Conservation (phyloP, 305 asterid genomes). For the Andrographis paniculata region DNA sequence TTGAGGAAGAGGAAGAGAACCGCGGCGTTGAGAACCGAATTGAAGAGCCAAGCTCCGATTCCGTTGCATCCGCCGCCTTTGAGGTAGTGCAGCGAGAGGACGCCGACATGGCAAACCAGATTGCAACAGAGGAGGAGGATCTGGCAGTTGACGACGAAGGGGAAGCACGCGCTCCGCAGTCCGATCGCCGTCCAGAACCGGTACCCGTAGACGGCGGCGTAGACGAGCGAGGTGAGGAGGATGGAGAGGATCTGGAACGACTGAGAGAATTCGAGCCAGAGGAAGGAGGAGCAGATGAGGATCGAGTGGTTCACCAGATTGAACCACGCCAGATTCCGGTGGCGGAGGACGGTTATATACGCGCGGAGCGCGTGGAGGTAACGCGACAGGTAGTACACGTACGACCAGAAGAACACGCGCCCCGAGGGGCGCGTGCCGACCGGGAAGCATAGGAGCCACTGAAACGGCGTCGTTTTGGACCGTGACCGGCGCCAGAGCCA, state of each 20-base stretch:
- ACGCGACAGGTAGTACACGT: slow-evolving; percentile 63
- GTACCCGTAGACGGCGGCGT: slow-evolving; percentile 70
- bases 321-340: slow-evolving; percentile 42
- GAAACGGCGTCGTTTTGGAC: slow-evolving; percentile 51
- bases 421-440: slow-evolving; percentile 86
- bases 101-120: slow-evolving; percentile 66
- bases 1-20: background rate
- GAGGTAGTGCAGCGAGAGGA: slow-evolving; percentile 40
- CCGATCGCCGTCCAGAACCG: slow-evolving; percentile 87
- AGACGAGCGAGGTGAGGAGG: slow-evolving; percentile 39
- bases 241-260: slow-evolving; percentile 72
- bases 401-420: slow-evolving; percentile 87
- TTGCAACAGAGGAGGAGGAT: slow-evolving; percentile 56
- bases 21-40: slow-evolving; percentile 28
- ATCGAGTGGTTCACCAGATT: slow-evolving; percentile 63
- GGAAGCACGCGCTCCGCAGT: slow-evolving; percentile 58
- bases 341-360: slow-evolving; percentile 28
- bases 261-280: slow-evolving; percentile 81
- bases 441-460: slow-evolving; percentile 81
- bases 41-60: slow-evolving; percentile 56
- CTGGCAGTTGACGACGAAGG: slow-evolving; percentile 59
- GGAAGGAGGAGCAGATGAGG: slow-evolving; percentile 51
- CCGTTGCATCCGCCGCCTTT: slow-evolving; percentile 62
- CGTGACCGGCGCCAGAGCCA: slow-evolving; percentile 74
- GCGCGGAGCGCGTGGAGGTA: slow-evolving; percentile 59